phyloP scores from a whole-genome alignment of 73 alveolate genomes.

The Tetrahymena borealis region DNA sequence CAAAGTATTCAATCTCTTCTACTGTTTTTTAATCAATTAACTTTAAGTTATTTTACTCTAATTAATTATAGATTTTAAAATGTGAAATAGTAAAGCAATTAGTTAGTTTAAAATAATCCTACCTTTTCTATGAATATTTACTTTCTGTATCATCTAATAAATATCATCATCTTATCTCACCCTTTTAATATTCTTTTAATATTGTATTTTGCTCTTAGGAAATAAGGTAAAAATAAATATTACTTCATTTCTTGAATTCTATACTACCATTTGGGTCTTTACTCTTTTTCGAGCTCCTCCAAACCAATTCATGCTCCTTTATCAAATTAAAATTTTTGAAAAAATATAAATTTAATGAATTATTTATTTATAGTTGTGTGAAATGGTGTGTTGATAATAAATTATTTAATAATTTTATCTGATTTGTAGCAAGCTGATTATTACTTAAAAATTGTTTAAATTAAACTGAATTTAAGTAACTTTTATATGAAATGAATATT shows the following conservation, averaged over 20 bases:
- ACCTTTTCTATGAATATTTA: neutral
- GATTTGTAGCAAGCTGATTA: too few species aligned
- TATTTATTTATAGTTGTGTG: too few species aligned
- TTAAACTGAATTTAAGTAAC: too few species aligned
- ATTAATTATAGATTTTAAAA: neutral
- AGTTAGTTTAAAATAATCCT: neutral
- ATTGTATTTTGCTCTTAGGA: neutral
- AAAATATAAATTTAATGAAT: neutral
- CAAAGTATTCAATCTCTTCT: neutral
- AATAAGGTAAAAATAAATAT: too few species aligned
- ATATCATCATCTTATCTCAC: neutral
- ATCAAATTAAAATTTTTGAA: neutral
- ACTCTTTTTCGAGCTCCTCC: neutral
- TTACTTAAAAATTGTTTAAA: too few species aligned
- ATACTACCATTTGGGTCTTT: neutral
- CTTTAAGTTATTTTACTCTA: neutral
- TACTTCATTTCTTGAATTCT: neutral
- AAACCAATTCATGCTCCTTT: conserved; percentile 1
- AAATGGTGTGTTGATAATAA: too few species aligned
- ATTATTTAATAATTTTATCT: too few species aligned
- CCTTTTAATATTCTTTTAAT: neutral
- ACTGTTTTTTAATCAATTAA: neutral
- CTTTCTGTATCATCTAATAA: neutral
- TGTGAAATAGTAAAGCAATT: neutral
- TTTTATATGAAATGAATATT: too few species aligned